These are phyloP conservation scores for Kuraishia capsulata DNA, from an alignment of 805 yeast genomes.

Conservation along the genomic window DNA sequence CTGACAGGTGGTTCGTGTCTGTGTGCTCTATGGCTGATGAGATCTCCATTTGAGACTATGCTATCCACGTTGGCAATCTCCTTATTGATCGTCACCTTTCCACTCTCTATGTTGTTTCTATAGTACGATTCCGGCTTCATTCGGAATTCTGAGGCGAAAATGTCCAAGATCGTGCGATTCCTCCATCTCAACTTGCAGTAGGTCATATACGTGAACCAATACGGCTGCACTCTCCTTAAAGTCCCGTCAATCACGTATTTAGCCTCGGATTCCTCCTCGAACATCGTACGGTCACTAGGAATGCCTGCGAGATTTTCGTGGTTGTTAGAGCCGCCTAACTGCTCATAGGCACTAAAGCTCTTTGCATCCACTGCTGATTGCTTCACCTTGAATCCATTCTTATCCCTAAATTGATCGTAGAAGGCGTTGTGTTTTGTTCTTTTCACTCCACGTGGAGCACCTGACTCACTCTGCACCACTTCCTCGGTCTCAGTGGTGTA, in stretches of 20 bases:
- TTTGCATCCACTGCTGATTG: conserved; percentile 34
- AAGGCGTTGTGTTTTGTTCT: background rate
- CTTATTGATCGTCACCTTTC: conserved; percentile 69
- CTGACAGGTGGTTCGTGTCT: conserved; percentile 87
- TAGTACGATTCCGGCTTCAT: conserved; percentile 68
- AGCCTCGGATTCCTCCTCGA: conserved; percentile 50
- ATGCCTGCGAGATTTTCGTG: conserved; percentile 7
- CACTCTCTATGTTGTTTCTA: conserved; percentile 39
- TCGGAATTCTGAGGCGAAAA: conserved; percentile 78
- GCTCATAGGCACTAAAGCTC: conserved; percentile 29
- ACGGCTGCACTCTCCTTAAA: conserved; percentile 71
- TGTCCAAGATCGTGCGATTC: conserved; percentile 68
- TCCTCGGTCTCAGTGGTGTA: too few species aligned
- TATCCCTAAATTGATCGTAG: conserved; percentile 22
- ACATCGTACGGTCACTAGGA: conserved; percentile 22
- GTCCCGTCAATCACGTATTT: conserved; percentile 48
- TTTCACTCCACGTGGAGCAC: background rate
- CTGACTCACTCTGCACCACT: too few species aligned
- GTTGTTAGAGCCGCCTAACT: conserved; percentile 24
- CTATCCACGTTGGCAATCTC: conserved; percentile 55
- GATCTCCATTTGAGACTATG: conserved; percentile 71
- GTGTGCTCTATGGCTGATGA: conserved; percentile 70
- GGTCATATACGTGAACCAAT: conserved; percentile 82
- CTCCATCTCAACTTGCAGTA: conserved; percentile 91
- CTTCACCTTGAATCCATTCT: conserved; percentile 37